Base-by-base conservation (phyloP, 2,329 filamentous ascomycete species). In the Penicillium sp. region DNA sequence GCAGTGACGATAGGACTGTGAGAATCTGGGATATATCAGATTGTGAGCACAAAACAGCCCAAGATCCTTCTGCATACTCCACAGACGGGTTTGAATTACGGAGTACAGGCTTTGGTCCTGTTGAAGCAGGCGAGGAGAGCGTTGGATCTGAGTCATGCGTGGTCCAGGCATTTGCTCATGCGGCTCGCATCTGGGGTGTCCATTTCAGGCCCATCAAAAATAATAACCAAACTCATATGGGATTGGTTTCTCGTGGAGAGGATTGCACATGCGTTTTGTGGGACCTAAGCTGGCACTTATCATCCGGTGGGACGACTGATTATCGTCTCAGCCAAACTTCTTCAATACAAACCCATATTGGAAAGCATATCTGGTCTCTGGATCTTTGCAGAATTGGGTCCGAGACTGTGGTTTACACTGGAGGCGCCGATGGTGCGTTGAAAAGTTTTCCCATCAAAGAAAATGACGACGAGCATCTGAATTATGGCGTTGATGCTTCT, bases 1-100 rank as follows among this genome's bases (percentile, higher is more conserved):
- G 94, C 70, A 97, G 93, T 67, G 94, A 99, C 69, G 94, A 99
- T 73, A 83, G 94, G 48, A 96, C 91, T 0, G 85, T 99, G 22
- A 82, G 90, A 14, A 75, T 97, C 1, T 97, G 94, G 93, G 85
- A 96, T 67, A 84, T 97, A 8, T 86, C 87, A 0, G 80, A 85
- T 53, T 77, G 78, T 36, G 68, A 69, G 5, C 57, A 70, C 2
- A 66, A 63, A 1, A 62, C 66, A 1, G 59, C 60, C 5, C 65
- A 68, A n/a, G 69, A 71, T 42, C 66, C 60, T 17, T 67, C 72
- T 17, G 66, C 71, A 10, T 75, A 74, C 53, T 69, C 67, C 5
- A 73, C 73, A 9, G 72, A 73, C 53, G 66, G 68, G 1, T 72
- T 70, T 48, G 59, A 71, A 61, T 52, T 71, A 47, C 75, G 81